Percentiles rank a stretch among this genome's conserved stretches.
Evolutionary conservation across 306 rosid genomes (phyloP).

Genomic region (Styphnolobium japonicum): DNA sequence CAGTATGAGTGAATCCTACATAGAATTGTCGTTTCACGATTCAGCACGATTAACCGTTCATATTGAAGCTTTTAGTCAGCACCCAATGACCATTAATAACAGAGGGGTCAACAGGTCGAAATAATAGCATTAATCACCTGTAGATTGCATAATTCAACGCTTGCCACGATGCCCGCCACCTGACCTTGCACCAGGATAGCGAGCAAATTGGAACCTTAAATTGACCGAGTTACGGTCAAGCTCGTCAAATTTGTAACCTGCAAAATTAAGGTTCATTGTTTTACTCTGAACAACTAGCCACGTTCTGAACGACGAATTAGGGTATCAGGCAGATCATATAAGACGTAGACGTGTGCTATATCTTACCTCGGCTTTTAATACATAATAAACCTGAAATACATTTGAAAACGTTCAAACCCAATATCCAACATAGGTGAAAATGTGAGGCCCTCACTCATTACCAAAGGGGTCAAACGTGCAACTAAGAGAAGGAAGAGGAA

Average conservation of each 20-base stretch:
- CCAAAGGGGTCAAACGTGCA: conserved; percentile 22
- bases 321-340: conserved; percentile 51
- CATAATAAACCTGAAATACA: conserved; percentile 36
- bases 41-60: conserved; percentile 52
- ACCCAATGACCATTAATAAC: conserved; percentile 41
- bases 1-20: conserved; percentile 70
- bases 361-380: conserved; percentile 39
- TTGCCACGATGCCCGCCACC: conserved; percentile 96
- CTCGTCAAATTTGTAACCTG: conserved; percentile 99
- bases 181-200: conserved; percentile 98
- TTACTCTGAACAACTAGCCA: conserved; percentile 58
- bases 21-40: conserved; percentile 58
- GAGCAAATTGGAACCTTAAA: conserved; percentile 97
- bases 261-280: conserved; percentile 84
- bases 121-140: conserved; percentile 68
- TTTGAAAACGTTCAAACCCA: conserved; percentile 40
- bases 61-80: conserved; percentile 38
- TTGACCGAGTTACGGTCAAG: conserved; percentile 90
- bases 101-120: conserved; percentile 45
- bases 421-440: conserved; percentile 31
- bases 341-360: conserved; percentile 45
- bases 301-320: conserved; percentile 51
- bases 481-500: background rate
- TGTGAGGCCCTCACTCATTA: conserved; percentile 21
- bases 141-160: conserved; percentile 66